phyloP scores from a whole-genome alignment of 495 filamentous ascomycete species.

The Tetracladium marchalianum region DNA sequence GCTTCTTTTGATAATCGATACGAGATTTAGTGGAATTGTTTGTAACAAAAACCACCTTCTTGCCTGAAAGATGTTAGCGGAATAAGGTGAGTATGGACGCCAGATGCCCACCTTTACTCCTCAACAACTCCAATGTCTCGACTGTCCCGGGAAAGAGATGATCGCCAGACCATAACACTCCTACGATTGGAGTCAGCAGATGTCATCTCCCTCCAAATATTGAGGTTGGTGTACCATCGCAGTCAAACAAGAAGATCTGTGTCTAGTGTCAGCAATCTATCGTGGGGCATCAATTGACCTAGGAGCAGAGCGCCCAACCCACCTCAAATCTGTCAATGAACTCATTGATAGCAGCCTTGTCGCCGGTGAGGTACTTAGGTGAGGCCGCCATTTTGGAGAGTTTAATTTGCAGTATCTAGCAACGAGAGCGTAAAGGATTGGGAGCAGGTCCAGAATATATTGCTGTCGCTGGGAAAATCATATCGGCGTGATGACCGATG shows the following conservation, averaged over 20 bases:
- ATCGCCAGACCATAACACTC: constrained; percentile 93
- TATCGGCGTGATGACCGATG: too few relatives aligned
- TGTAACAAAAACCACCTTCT: constrained; percentile 91
- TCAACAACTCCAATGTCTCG: constrained; percentile 73
- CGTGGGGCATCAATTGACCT: background rate
- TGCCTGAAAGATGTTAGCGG: constrained; percentile 43
- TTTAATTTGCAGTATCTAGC: background rate
- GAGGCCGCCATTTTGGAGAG: constrained; percentile 11
- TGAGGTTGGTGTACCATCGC: constrained; percentile 61
- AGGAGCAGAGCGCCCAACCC: constrained; percentile 27
- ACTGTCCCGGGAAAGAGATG: constrained; percentile 72
- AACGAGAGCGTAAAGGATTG: background rate
- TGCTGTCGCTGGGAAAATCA: too few relatives aligned
- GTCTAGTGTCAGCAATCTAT: constrained; percentile 3
- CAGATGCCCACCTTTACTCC: constrained; percentile 55
- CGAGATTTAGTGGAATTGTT: constrained; percentile 99
- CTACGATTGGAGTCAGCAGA: constrained; percentile 32
- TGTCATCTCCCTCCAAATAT: background rate
- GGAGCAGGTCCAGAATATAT: background rate
- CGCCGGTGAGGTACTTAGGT: constrained; percentile 73
- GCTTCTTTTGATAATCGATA: constrained; percentile 82
- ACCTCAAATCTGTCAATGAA: constrained; percentile 92
- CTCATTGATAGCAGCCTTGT: constrained; percentile 59
- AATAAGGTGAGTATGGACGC: background rate
- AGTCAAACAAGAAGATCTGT: constrained; percentile 91